Conservation (phyloP, 345 rosid genomes). For the Raphanus sativus region DNA sequence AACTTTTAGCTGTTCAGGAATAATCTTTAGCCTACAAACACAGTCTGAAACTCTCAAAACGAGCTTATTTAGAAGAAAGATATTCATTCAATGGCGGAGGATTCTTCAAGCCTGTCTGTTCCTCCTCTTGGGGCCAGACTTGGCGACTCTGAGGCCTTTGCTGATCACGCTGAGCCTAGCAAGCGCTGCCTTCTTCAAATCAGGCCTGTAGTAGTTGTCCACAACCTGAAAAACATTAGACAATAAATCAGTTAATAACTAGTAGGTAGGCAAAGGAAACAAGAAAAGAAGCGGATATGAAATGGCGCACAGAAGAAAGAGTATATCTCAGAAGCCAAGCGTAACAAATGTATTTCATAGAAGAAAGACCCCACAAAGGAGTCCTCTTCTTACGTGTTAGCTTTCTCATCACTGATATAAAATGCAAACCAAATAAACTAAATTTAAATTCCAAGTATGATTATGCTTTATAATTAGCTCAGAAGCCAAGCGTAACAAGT, state of each 20-base stretch:
- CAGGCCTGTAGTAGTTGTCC: constrained; percentile 69
- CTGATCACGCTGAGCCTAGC: constrained; percentile 64
- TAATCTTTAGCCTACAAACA: constrained; percentile 25
- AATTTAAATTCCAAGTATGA: background rate
- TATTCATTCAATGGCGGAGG: background rate
- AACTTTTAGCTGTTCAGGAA: constrained; percentile 29
- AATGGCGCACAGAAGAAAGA: background rate
- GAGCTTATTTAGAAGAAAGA: constrained; percentile 6
- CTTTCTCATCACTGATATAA: constrained; percentile 34
- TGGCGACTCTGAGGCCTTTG: constrained; percentile 64
- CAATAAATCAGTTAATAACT: background rate
- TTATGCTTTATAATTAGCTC: constrained; percentile 25
- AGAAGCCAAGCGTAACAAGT: constrained; percentile 56
- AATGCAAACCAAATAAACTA: background rate
- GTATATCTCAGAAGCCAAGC: constrained; percentile 60
- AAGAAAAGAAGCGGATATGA: background rate
- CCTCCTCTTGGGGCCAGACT: constrained; percentile 68
- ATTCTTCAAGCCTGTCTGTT: constrained; percentile 52
- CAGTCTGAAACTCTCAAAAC: constrained; percentile 15
- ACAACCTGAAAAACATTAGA: constrained; percentile 45
- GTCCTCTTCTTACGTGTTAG: constrained; percentile 48
- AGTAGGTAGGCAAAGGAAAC: background rate
- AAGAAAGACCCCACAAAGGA: constrained; percentile 31
- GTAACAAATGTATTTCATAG: constrained; percentile 53
- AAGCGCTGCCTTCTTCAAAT: constrained; percentile 69